Evolutionary conservation across 148 eudicot genomes (phyloP).

Genomic region (Talinum fruticosum): DNA sequence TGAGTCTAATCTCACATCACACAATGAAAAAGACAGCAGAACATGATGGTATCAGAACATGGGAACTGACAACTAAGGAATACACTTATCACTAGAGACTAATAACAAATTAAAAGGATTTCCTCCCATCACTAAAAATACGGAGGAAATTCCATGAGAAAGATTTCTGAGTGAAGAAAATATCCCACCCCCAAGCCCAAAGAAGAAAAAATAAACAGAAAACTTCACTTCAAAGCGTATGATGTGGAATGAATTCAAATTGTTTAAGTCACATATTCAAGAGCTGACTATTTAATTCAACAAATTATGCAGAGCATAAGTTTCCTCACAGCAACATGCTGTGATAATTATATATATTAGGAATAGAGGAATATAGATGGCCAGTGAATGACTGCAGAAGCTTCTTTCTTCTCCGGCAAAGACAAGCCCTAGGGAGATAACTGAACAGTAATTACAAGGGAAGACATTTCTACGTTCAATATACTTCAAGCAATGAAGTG

Average conservation of each 20-base stretch:
- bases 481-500: not conserved
- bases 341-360: not conserved
- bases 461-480: not conserved
- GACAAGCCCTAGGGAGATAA: not conserved
- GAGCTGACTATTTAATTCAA: not conserved
- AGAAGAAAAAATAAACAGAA: too few species aligned
- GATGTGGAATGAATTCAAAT: not conserved
- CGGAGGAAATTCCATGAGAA: too few species aligned
- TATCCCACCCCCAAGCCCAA: too few species aligned
- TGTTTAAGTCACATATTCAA: not conserved
- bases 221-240: not conserved
- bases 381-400: not conserved
- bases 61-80: too few species aligned
- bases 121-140: too few species aligned
- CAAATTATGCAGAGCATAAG: not conserved
- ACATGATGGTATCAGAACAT: too few species aligned
- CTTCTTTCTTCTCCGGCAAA: not conserved
- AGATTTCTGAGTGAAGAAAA: too few species aligned
- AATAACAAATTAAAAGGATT: too few species aligned
- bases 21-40: too few species aligned
- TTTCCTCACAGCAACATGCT: not conserved
- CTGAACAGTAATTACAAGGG: not conserved
- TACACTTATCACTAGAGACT: too few species aligned
- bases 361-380: not conserved
- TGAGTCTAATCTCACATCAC: too few species aligned